Base-by-base conservation (phyloP, 805 yeast genomes). In the Kluyveromyces dobzhanskii region DNA sequence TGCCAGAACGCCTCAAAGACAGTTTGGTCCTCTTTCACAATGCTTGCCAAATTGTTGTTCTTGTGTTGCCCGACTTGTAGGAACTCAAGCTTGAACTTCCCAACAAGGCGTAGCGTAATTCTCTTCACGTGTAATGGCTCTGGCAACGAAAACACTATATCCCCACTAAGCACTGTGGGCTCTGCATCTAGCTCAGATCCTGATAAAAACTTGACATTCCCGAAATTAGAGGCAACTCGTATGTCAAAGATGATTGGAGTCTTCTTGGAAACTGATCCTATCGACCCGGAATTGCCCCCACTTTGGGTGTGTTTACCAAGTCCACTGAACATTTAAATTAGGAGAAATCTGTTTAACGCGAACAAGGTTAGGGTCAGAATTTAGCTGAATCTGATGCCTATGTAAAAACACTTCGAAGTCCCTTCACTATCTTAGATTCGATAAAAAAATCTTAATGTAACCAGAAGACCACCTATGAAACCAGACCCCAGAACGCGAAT, bases 1-100 rank as follows among this genome's bases (percentile, higher is more conserved):
- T 79, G 83, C 95, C 95, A 86, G 18, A 63, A 65, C 44, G 78
- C 76, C 46, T 86, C 92, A 50, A 76, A 85, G 3, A 88, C 56
- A 7, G 67, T 67, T 40, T 73, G 70, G 32, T 76, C 79, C 51
- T 79, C 70, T 39, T 64, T 66, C 2, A 67, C 69, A 2, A 69
- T 59, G 29, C 63, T 59, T 2, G 68, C 60, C 11, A 64, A 52
- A 11, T 59, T 57, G 13, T 44, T 46, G 29, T 55, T 65, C 32
- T 14, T 71, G 59, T 48, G 67, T 64, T 40, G 58, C 13, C 71
- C 54, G 23, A 67, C 67, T 43, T 69, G 69, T 16, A 68, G 59
- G 30, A 90, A 41, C 58, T 71, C 85, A 73, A 83, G 46, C 68
- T 73, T 55, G 50, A 85, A 64, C 0, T 75, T 72, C 2, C 88